Evolutionary conservation across 495 filamentous ascomycete genomes (phyloP).

Genomic region (Letharia lupina): DNA sequence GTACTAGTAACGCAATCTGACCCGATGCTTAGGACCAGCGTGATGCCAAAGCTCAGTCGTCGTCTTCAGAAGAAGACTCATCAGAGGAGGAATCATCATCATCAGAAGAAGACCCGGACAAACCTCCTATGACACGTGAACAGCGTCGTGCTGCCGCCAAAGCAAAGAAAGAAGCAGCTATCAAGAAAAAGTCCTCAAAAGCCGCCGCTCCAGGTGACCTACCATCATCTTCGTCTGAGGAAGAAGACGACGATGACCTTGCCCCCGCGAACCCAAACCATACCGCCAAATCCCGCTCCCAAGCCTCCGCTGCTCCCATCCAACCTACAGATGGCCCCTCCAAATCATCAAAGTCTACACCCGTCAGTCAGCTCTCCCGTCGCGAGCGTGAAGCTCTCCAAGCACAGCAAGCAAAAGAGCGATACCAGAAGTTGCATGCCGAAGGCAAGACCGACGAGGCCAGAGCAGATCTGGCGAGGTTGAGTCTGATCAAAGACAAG

Average conservation of each 20-base stretch:
- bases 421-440: conserved; percentile 87
- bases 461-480: conserved; percentile 76
- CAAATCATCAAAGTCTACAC: conserved; percentile 29
- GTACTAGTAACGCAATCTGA: conserved; percentile 6
- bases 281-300: conserved; percentile 57
- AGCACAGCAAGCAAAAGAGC: conserved; percentile 79
- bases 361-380: conserved; percentile 55
- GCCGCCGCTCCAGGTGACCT: conserved; percentile 73
- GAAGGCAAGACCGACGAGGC: conserved; percentile 97
- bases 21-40: conserved; percentile 37
- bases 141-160: conserved; percentile 82
- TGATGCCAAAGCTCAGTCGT: conserved; percentile 35
- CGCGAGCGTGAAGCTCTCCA: conserved; percentile 84
- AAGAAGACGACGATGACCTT: conserved; percentile 54
- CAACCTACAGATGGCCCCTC: conserved; percentile 33
- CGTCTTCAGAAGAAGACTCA: conserved; percentile 39
- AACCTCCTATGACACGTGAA: conserved; percentile 61
- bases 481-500: conserved; percentile 73
- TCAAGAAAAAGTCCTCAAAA: conserved; percentile 54
- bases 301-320: conserved; percentile 43
- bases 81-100: conserved; percentile 35
- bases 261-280: conserved; percentile 89
- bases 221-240: conserved; percentile 54
- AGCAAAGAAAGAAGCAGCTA: conserved; percentile 83
- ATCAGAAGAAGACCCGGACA: conserved; percentile 37